Base-by-base conservation (phyloP, 331 rosid genomes). In the Ulmus americana region DNA sequence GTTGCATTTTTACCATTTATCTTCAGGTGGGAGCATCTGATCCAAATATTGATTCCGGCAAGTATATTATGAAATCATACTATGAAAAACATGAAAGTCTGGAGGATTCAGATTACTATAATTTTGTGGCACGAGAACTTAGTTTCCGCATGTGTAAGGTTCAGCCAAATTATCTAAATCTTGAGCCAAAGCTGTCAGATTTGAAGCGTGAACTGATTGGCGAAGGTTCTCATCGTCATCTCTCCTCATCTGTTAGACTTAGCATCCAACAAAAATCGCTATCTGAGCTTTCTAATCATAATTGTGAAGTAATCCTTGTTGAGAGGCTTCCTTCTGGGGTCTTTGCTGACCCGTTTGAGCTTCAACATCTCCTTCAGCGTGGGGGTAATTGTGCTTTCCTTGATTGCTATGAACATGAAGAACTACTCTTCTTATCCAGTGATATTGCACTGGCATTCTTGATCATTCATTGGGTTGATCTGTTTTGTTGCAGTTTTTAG, bases 321-420 rank as follows among this genome's bases (percentile, higher is more conserved):
- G 97, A 91, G 79, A 87, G 85, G 58, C 81, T 91, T 41, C 86
- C 95, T 45, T 68, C 76, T 10, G 97, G 94, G 52, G 87, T 85
- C 68, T 86, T 88, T 69, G 86, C 94, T 2, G 97, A 91, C 75
- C 95, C 95, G 15, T 92, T 86, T 66, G 97, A 92, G 70, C 79
- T 92, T 64, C 83, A 85, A 53, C 90, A 76, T 79, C 95, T 91
- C 71, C 82, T 74, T 75, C 89, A 81, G 69, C 89, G 76, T 63
- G 86, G 86, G 20, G 90, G 97, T 92, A 78, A 46, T 14, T 55
- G 6, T 40, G 43, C 63, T 53, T 48, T 14, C 62, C 55, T 59
- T 0, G 61, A 28, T 55, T 39, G 49, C 62, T 35, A 56, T 41
- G 50, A 12, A 39, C 41, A 53, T 6, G 53, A 11, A 11, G 45